Base-by-base conservation (phyloP, 768 basidiomycete species). In the Filobasidium floriforme region DNA sequence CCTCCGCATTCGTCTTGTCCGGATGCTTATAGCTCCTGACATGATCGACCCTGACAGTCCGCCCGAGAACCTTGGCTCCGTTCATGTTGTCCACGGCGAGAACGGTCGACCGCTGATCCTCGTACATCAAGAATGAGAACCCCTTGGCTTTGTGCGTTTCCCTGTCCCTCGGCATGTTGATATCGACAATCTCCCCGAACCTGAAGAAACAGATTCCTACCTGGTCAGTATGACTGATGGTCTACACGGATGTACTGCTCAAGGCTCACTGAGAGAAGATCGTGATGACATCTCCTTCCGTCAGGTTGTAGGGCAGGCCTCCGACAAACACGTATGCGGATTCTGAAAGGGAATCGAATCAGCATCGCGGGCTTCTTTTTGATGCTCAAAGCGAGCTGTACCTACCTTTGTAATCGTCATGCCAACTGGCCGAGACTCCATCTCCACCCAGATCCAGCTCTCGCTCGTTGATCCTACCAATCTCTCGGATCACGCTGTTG, bases 11-110 rank as follows among this genome's bases (percentile, higher is more conserved):
- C 78, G 88, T 88, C 59, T 80, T 76, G 75, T 86, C 89, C 3
- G 87, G 85, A 73, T 98, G 92, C 75, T 90, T 92, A 77, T 98
- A 98, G 71, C 91, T 73, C 51, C 71, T 84, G 77, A 87, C 89
- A 41, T 79, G 78, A 63, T 79, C 77, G 28, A 80, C 79, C 19
- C 92, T 87, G 60, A 99, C 81, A 1, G 87, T 94, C 71, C 87
- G 83, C 18, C 88, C 90, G 40, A 96, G 81, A 49, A 98, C 88
- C 62, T 86, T 85, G 57, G 92, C 90, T 49, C 96, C 96, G 74
- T 96, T 98, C 79, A 99, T 86, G 81, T 99, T 99, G 81, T 99
- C 96, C 68, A 99, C 94, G 10, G 96, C 96, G 59, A 99, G 83
- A 60, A 97, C 79, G 7, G 96, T 99, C 67, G 91, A 94, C 59